These are phyloP conservation scores for Pholiota molesta DNA, from an alignment of 768 basidiomycete species.

Conservation along the genomic window DNA sequence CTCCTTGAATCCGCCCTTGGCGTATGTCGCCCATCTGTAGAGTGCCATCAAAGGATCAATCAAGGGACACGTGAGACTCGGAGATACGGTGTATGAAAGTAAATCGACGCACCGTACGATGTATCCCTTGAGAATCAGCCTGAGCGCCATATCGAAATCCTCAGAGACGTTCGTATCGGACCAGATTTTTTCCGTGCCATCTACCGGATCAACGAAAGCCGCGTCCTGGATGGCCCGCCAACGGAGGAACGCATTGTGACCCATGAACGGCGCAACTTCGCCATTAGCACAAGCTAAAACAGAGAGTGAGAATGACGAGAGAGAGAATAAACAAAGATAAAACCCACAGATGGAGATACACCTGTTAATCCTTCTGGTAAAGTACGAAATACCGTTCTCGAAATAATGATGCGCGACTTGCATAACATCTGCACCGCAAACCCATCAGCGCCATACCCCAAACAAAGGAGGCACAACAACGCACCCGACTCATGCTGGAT, in stretches of 20 bases:
- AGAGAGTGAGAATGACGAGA: neutral
- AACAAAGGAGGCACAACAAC: slow-evolving; percentile 22
- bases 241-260: slow-evolving; percentile 82
- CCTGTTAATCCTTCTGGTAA: slow-evolving; percentile 79
- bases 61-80: neutral
- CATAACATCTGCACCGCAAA: slow-evolving; percentile 64
- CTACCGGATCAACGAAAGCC: slow-evolving; percentile 65
- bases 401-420: slow-evolving; percentile 87
- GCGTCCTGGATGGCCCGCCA: slow-evolving; percentile 90
- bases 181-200: slow-evolving; percentile 77
- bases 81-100: neutral
- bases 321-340: slow-evolving; percentile 23
- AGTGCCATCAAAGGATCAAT: slow-evolving; percentile 3
- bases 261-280: slow-evolving; percentile 82
- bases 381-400: slow-evolving; percentile 86
- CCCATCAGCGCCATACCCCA: neutral
- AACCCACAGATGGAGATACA: slow-evolving; percentile 72
- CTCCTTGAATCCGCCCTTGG: slow-evolving; percentile 85
- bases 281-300: slow-evolving; percentile 72
- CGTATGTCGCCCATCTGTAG: slow-evolving; percentile 82
- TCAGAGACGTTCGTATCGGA: slow-evolving; percentile 77
- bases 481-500: slow-evolving; percentile 83
- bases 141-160: slow-evolving; percentile 80
- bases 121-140: slow-evolving; percentile 64
- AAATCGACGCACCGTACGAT: slow-evolving; percentile 52